Base-by-base conservation (phyloP, 768 basidiomycete genomes). In the Thelephora ganbajun region DNA sequence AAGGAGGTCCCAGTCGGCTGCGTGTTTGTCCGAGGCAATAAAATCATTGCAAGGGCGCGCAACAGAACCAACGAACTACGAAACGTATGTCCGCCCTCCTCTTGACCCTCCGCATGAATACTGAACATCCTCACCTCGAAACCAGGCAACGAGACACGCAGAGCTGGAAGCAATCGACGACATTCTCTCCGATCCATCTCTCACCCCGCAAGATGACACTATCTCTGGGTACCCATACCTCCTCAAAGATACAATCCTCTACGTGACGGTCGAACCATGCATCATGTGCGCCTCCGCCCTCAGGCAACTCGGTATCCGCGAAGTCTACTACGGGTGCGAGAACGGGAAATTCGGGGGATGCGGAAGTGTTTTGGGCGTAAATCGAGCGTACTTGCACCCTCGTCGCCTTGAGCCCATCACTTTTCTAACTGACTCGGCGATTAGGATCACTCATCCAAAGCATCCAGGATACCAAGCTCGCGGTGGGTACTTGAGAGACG, bases 211-310 rank as follows among this genome's bases (percentile, higher is more conserved):
- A 18, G 26, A 30, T 30, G 26, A 30, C 26, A 18, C 39, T 9
- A 14, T 41, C 9, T 57, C 62, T 33, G 51, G 61, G n/a, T 45
- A 63, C 0, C 57, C 61, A 39, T 77, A 86, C 50, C 87, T 88
- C 5, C 73, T 99, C 14, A 71, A 72, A 0, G 70, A 76, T 9
- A 93, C 89, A 18, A 86, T 79, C 2, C 77, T 98, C 23, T 99
- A 98, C 61, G 96, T 98, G 45, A 99, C 96, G 4, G 96, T 99
- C 46, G 94, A 99, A 64, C 96, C 94, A 0, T 99, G 96, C 64
- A 91, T 98, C 61, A 98, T 98, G 96, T 99, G 96, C 54, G 90
- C 92, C 11, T 91, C 89, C 19, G 96, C 94, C 11, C 73, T 99
- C 33, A 76, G 94, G 47, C 96, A 98, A 65, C 65, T 94, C 52